Evolutionary conservation across 2,329 filamentous ascomycete genomes (phyloP), one percentile per base, ranked within the genome.

Genomic region (Ophidiomyces ophidiicola): DNA sequence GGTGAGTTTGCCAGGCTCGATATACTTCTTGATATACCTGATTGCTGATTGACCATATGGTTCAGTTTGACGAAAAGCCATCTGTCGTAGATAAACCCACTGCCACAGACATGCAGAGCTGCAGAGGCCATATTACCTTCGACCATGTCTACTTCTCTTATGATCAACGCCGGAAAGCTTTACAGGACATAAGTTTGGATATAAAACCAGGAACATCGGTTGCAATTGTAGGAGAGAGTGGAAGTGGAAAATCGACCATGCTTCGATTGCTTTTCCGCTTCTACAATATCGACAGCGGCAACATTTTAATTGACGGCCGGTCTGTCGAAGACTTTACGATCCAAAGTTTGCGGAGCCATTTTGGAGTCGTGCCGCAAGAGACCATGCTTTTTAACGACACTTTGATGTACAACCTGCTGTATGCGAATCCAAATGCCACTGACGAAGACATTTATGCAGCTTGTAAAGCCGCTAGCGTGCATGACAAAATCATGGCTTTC

Each of bases 281-380:
- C 49, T 73, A 71, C 53, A 68, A 74, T 44, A 61, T 68, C 1
- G 58, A 55, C 0, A 48, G 53, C 10, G 70, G 71, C 5, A 58
- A 55, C 4, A 68, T 74, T 43, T 11, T 10, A 10, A 69, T 74
- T 31, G 70, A 73, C 36, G 70, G 65, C 1, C 69, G 71, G 50
- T 65, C 73, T 44, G 64, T 82, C 15, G 66, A 72, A 15, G 62
- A 72, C 17, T 66, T 81, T 1, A 74, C 68, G 0, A 60, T 78
- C n/a, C 61, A 66, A 39, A 74, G 69, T 31, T 59, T 81, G 2
- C 66, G 76, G 7, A 64, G 72, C 14, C 61, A 64, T 2, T 66
- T 81, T 12, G 75, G 75, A n/a, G 65, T 78, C 7, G 77, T 80
- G 0, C 76, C 76, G 1, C 72, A 82, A 53, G 72, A 78, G 43